Evolutionary conservation across 169 alveolate species (phyloP).

Genomic region (Eimeria praecox): DNA sequence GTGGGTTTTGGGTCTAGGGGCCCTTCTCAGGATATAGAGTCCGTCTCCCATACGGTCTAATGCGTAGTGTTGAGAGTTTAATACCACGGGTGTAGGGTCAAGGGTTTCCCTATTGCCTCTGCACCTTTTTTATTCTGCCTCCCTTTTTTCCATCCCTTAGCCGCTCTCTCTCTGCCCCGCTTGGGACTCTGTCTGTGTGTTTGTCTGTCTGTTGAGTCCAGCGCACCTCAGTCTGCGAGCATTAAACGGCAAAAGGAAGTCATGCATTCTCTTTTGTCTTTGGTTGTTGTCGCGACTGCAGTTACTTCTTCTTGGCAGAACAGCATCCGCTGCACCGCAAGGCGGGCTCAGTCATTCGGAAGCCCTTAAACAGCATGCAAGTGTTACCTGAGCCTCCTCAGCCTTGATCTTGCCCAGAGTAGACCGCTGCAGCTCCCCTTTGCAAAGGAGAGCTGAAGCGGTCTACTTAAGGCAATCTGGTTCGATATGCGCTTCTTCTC

Average conservation of each 20-base stretch:
- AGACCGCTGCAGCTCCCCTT: not conserved
- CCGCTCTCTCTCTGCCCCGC: not conserved
- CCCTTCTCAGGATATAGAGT: not conserved
- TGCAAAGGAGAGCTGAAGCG: not conserved
- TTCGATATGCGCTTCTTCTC: not conserved
- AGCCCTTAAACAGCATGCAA: conserved; percentile 65
- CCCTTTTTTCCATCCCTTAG: not conserved
- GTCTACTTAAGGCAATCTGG: too few species aligned
- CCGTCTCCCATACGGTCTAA: not conserved
- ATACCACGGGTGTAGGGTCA: not conserved
- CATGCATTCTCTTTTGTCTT: not conserved
- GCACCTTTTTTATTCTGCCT: not conserved
- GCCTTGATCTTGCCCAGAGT: not conserved
- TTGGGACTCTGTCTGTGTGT: not conserved
- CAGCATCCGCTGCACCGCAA: conserved; percentile 77
- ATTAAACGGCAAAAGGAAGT: not conserved
- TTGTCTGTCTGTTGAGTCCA: not conserved
- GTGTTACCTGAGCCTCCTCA: not conserved
- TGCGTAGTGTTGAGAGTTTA: not conserved
- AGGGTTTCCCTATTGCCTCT: not conserved
- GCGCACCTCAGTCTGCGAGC: not conserved
- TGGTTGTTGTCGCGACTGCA: conserved; percentile 14
- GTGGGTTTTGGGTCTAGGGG: not conserved
- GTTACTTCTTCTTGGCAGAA: conserved; percentile 78
- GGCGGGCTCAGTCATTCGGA: conserved; percentile 77